Conservation (phyloP, 345 rosid genomes). For the Heritiera littoralis region DNA sequence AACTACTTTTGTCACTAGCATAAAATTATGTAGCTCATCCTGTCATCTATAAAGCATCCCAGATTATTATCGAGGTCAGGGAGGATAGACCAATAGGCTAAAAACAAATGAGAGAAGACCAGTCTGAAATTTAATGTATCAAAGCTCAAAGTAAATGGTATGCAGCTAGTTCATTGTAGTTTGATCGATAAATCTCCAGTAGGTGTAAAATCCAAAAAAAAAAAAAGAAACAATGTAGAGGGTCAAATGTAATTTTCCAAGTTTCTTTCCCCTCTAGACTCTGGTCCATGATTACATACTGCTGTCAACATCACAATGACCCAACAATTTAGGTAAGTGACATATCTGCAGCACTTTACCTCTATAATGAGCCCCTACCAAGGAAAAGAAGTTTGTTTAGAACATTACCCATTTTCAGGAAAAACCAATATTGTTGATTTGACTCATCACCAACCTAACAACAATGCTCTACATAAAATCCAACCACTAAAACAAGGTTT, state of each 20-base stretch:
- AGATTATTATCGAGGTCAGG: background rate
- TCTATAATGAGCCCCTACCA: slow-evolving; percentile 12
- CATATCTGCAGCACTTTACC: slow-evolving; percentile 22
- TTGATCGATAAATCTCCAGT: background rate
- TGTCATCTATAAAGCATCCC: background rate
- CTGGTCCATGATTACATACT: slow-evolving; percentile 17
- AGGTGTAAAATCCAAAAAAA: background rate
- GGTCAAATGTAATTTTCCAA: slow-evolving; percentile 1
- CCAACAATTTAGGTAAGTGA: slow-evolving; percentile 18
- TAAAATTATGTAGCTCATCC: background rate
- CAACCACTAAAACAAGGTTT: slow-evolving; percentile 28
- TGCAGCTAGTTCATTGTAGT: background rate
- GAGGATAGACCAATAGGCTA: background rate
- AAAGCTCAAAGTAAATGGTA: background rate
- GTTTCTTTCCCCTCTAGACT: slow-evolving; percentile 8
- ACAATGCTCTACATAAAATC: slow-evolving; percentile 15
- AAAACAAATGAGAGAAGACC: background rate
- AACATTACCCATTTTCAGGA: slow-evolving; percentile 16
- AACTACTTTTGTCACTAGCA: background rate
- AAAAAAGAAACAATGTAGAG: background rate
- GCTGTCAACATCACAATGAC: slow-evolving; percentile 26
- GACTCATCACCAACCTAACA: slow-evolving; percentile 36
- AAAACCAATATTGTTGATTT: slow-evolving; percentile 32
- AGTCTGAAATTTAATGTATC: background rate
- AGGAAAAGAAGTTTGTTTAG: background rate